A percentile compares a stretch with the other conserved stretches of the same genome.
phyloP scores from a whole-genome alignment of 371 early-diverging fungal genomes.

The Apophysomyces trapeziformis region DNA sequence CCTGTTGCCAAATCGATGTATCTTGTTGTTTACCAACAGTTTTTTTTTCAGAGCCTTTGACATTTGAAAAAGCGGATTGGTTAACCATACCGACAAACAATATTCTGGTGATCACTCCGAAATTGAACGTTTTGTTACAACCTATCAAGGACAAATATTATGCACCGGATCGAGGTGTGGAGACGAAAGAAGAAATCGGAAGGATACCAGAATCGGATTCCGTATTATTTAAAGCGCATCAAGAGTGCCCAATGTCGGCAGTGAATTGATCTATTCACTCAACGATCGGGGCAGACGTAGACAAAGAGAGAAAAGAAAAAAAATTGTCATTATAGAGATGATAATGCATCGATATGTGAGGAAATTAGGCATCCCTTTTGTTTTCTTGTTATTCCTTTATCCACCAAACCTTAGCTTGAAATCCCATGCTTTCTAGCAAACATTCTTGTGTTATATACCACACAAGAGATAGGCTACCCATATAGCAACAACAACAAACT shows the following conservation, averaged over 20 bases:
- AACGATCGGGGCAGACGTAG: neutral
- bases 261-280: neutral
- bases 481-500: no score
- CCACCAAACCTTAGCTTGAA: no score
- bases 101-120: constrained; percentile 75
- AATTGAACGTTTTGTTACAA: constrained; percentile 74
- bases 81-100: constrained; percentile 81
- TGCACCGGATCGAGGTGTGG: constrained; percentile 45
- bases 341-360: neutral
- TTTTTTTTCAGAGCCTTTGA: constrained; percentile 70
- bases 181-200: constrained; percentile 39
- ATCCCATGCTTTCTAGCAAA: no score
- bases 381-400: no score
- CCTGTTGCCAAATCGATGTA: neutral
- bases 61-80: constrained; percentile 87
- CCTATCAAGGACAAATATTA: constrained; percentile 79
- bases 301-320: neutral
- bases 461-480: no score
- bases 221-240: constrained; percentile 36
- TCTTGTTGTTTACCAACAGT: neutral
- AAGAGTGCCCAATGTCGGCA: constrained; percentile 10
- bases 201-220: constrained; percentile 53
- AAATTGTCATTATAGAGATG: neutral
- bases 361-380: neutral
- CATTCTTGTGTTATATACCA: no score